A percentile compares a stretch with the other conserved stretches of the same genome.
These are phyloP conservation scores for Candida sp. DNA, from an alignment of 1,139 yeast species.

Conservation along the genomic window DNA sequence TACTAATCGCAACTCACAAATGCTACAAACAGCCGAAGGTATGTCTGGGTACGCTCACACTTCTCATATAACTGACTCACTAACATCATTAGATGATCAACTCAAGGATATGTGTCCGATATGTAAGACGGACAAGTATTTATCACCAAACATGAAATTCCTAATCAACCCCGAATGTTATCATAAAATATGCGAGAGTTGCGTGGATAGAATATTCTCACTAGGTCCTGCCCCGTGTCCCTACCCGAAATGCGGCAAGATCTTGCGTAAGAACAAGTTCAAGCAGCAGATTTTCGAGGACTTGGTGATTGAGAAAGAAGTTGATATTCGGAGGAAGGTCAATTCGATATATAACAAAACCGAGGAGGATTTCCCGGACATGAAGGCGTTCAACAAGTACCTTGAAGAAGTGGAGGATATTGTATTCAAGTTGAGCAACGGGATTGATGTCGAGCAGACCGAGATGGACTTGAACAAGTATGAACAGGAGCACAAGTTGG, in stretches of 20 bases:
- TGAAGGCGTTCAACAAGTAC: slow-evolving; percentile 72
- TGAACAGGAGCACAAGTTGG: slow-evolving; percentile 76
- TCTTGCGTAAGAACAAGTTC: slow-evolving; percentile 84
- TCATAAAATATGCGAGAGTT: slow-evolving; percentile 96
- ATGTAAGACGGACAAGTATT: slow-evolving; percentile 93
- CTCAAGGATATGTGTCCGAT: slow-evolving; percentile 93
- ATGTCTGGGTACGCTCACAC: not conserved
- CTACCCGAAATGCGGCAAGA: slow-evolving; percentile 88
- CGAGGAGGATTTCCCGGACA: slow-evolving; percentile 67
- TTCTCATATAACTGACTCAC: not conserved
- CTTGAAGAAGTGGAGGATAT: slow-evolving; percentile 84
- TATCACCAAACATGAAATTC: slow-evolving; percentile 93
- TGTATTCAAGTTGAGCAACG: slow-evolving; percentile 75
- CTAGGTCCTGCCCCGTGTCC: slow-evolving; percentile 98
- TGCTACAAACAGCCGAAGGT: slow-evolving; percentile 10
- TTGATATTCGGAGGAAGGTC: slow-evolving; percentile 86
- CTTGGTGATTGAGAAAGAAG: slow-evolving; percentile 85
- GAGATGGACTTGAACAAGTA: slow-evolving; percentile 72
- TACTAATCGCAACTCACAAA: slow-evolving; percentile 2
- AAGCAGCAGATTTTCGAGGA: slow-evolving; percentile 94
- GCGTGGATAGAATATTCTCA: slow-evolving; percentile 93
- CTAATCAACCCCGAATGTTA: slow-evolving; percentile 97
- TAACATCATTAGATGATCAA: slow-evolving; percentile 30
- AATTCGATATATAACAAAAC: slow-evolving; percentile 80
- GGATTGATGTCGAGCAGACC: slow-evolving; percentile 72